Evolutionary conservation across 75 land plant genomes (phyloP).

Genomic region (Sequoia sempervirens): DNA sequence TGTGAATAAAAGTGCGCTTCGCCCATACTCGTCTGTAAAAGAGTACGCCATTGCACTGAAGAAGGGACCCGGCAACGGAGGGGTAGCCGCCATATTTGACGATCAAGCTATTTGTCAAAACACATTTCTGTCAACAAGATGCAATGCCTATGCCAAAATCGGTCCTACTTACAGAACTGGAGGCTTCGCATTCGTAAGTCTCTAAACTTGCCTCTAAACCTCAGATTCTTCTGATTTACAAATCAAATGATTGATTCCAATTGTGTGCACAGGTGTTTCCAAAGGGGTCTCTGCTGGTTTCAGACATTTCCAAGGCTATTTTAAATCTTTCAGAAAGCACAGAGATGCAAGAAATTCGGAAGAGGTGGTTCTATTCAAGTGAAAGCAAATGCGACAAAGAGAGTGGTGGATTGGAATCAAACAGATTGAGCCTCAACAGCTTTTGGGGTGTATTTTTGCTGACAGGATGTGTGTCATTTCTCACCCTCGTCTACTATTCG

Average conservation of each 20-base stretch:
- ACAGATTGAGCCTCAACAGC: constrained; percentile 13
- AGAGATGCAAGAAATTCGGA: constrained; percentile 37
- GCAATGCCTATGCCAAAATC: constrained; percentile 10
- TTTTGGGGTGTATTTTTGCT: constrained; percentile 28
- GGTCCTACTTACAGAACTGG: constrained; percentile 16
- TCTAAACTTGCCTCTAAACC: background rate
- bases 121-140: constrained; percentile 10
- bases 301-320: constrained; percentile 47
- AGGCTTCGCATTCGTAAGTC: constrained; percentile 23
- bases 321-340: constrained; percentile 40
- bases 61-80: constrained; percentile 21
- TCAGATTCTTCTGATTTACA: background rate
- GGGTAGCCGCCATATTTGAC: constrained; percentile 34
- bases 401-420: background rate
- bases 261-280: constrained; percentile 46
- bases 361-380: constrained; percentile 27
- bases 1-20: constrained; percentile 20
- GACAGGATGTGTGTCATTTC: constrained; percentile 19
- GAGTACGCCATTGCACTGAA: constrained; percentile 26
- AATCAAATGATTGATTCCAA: background rate
- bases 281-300: constrained; percentile 54
- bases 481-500: constrained; percentile 8
- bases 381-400: background rate
- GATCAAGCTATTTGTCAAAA: constrained; percentile 21
- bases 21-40: constrained; percentile 3